A percentile compares a stretch with the other conserved stretches of the same genome.
Evolutionary conservation across 2,329 filamentous ascomycete genomes (phyloP).

Genomic region (Hypomyces rosellus): DNA sequence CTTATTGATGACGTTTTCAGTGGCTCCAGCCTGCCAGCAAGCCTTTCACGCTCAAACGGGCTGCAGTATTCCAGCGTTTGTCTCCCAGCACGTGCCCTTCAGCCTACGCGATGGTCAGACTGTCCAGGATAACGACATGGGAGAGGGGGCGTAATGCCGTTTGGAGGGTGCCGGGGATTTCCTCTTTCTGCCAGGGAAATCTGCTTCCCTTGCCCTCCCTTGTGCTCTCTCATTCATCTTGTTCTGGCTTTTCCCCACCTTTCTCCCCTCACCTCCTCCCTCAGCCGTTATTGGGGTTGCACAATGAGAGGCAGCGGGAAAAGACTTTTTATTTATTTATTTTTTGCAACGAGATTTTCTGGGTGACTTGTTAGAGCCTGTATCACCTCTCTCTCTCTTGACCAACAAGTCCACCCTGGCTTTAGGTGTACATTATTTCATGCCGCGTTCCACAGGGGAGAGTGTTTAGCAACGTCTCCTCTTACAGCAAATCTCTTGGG

Average conservation of each 20-base stretch:
- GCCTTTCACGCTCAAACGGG: not conserved
- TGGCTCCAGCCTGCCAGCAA: not conserved
- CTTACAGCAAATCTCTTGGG: not conserved
- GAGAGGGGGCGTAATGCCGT: conserved; percentile 1
- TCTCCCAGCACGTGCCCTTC: conserved; percentile 1
- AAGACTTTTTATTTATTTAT: too few relatives aligned
- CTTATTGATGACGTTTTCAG: too few relatives aligned
- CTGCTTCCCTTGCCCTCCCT: not conserved
- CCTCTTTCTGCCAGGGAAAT: conserved; percentile 2
- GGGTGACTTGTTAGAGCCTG: not conserved
- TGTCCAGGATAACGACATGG: not conserved
- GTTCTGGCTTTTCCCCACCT: not conserved
- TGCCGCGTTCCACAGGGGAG: not conserved
- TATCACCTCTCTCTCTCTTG: not conserved
- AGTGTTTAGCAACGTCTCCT: not conserved
- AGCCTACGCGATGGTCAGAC: not conserved
- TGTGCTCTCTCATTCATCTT: not conserved
- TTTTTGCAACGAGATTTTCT: not conserved
- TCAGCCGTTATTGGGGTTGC: not conserved
- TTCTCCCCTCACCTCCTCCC: not conserved
- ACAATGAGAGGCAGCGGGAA: not conserved
- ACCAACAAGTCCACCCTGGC: too few relatives aligned
- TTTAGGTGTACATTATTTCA: too few relatives aligned
- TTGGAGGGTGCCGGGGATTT: conserved; percentile 3
- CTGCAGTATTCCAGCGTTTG: conserved; percentile 6